phyloP scores from a whole-genome alignment of 768 basidiomycete species.

The Tephrocybe sp. region DNA sequence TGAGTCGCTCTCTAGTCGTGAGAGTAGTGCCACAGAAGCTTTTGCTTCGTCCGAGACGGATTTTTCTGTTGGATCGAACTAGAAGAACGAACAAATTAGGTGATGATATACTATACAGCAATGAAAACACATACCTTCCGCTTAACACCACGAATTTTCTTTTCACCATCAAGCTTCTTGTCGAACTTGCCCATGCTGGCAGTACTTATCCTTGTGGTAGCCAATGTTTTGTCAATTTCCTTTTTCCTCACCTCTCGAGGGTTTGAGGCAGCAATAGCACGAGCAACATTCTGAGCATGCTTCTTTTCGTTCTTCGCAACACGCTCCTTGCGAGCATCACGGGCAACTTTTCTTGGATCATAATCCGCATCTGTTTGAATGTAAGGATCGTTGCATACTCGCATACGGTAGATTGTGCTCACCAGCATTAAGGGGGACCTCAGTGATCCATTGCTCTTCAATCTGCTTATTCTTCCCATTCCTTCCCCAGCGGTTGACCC shows the following conservation, averaged over 20 bases:
- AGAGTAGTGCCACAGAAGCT: slow-evolving; percentile 70
- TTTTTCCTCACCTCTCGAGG: slow-evolving; percentile 55
- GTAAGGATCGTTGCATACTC: neutral
- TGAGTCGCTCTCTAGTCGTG: slow-evolving; percentile 69
- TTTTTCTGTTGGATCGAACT: slow-evolving; percentile 87
- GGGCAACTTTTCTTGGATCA: slow-evolving; percentile 77
- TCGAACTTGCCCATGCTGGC: slow-evolving; percentile 97
- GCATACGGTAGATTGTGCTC: neutral
- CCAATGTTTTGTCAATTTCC: slow-evolving; percentile 76
- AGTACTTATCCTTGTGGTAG: slow-evolving; percentile 78
- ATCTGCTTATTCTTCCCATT: slow-evolving; percentile 85
- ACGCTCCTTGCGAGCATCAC: slow-evolving; percentile 77
- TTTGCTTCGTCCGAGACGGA: slow-evolving; percentile 68
- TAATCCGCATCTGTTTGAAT: slow-evolving; percentile 61
- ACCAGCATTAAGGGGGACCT: slow-evolving; percentile 89
- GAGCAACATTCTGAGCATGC: slow-evolving; percentile 67
- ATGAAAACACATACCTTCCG: slow-evolving; percentile 68
- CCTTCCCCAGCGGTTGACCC: slow-evolving; percentile 89
- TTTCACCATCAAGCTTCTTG: slow-evolving; percentile 86
- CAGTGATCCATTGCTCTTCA: slow-evolving; percentile 90
- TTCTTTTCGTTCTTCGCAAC: slow-evolving; percentile 86
- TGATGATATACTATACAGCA: neutral
- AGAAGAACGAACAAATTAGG: neutral
- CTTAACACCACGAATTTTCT: slow-evolving; percentile 84
- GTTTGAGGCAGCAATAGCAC: slow-evolving; percentile 37